phyloP scores from a whole-genome alignment of 1,284 basidiomycete species.

The Rhodotorula sp. region DNA sequence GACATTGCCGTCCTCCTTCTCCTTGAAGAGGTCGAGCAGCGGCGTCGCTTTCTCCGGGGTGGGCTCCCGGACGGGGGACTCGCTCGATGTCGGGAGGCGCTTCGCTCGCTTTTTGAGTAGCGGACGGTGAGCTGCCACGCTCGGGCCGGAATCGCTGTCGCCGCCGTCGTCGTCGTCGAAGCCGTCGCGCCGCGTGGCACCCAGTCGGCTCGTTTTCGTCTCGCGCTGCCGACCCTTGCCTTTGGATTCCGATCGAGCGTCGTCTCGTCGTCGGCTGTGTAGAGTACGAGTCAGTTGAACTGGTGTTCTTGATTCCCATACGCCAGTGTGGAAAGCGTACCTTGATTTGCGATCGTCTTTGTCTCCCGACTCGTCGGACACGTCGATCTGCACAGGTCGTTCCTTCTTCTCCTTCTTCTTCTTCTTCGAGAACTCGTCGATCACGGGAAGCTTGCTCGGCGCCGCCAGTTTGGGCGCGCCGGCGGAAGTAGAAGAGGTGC shows the following conservation, averaged over 20 bases:
- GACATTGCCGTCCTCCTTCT: neutral
- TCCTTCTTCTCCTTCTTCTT: neutral
- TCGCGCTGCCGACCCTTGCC: no score
- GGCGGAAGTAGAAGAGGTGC: no score
- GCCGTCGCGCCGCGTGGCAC: neutral
- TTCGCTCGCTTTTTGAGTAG: neutral
- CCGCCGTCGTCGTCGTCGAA: conserved; percentile 59
- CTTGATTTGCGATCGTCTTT: neutral
- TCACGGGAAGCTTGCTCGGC: neutral
- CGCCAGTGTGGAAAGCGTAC: no score
- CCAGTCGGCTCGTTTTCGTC: neutral
- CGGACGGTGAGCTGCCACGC: no score
- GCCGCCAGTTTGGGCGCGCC: neutral
- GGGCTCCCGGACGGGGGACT: neutral
- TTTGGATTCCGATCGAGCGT: neutral
- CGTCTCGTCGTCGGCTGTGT: neutral
- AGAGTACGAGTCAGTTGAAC: no score
- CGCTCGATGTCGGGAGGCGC: neutral
- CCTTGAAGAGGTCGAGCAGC: neutral
- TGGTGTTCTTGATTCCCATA: no score
- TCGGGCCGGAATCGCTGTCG: neutral
- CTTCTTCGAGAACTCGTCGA: neutral
- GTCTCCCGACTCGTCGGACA: neutral
- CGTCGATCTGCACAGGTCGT: neutral
- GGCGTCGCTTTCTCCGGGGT: neutral